Evolutionary conservation across 2,329 filamentous ascomycete genomes (phyloP).

Genomic region (Trichoderma sp.): DNA sequence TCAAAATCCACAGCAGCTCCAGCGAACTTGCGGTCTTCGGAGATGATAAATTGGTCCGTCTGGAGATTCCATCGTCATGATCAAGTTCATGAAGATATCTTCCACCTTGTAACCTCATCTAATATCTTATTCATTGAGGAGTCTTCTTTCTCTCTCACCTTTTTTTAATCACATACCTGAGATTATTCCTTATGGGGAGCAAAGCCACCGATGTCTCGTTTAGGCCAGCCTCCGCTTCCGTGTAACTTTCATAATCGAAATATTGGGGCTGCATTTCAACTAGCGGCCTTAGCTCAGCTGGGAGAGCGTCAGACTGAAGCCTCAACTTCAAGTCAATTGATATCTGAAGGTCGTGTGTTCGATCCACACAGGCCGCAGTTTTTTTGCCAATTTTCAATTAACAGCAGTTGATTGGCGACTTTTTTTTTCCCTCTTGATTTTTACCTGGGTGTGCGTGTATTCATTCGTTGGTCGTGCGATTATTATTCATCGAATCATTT

Average conservation of each 20-base stretch:
- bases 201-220: too few species aligned
- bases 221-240: not conserved
- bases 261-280: not conserved
- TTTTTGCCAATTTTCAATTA: too few species aligned
- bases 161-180: not conserved
- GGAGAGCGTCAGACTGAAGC: constrained; percentile 39
- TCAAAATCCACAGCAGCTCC: not conserved
- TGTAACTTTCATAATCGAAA: not conserved
- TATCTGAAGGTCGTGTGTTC: constrained; percentile 40
- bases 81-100: not conserved
- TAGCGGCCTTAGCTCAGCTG: constrained; percentile 39
- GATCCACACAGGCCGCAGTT: constrained; percentile 38
- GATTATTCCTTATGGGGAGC: not conserved
- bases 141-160: not conserved
- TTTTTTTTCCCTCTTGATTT: too few species aligned
- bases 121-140: not conserved
- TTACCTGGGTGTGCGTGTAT: too few species aligned
- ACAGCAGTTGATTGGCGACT: too few species aligned
- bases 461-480: too few species aligned
- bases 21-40: not conserved
- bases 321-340: constrained; percentile 35
- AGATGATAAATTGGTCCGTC: not conserved
- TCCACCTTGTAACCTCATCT: not conserved
- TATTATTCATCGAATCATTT: too few species aligned
- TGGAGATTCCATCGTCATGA: not conserved